phyloP scores from a whole-genome alignment of 140 eudicot species.

The Ambrosia hybrid region DNA sequence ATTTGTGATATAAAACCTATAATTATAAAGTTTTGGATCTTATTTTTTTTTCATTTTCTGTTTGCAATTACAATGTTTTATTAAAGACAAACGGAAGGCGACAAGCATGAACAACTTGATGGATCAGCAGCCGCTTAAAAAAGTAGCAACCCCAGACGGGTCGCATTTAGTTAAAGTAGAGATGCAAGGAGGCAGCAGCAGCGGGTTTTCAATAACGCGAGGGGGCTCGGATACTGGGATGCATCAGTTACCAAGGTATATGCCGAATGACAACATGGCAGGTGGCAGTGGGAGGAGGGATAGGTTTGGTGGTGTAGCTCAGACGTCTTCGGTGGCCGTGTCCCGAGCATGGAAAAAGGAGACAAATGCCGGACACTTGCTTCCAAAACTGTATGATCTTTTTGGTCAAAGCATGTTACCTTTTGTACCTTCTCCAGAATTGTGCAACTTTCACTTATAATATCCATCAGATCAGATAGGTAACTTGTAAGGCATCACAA shows the following conservation, averaged over 20 bases:
- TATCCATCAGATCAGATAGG: not conserved
- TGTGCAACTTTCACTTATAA: conserved; percentile 39
- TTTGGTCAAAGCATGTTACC: conserved; percentile 84
- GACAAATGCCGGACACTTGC: conserved; percentile 52
- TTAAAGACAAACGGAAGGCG: conserved; percentile 73
- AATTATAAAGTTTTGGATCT: not conserved
- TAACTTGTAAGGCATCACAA: not conserved
- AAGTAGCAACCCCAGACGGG: conserved; percentile 52
- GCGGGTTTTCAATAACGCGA: conserved; percentile 53
- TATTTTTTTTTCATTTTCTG: too few species aligned
- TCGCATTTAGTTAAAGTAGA: conserved; percentile 48
- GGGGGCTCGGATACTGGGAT: conserved; percentile 44
- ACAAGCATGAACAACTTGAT: conserved; percentile 34
- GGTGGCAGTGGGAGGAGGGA: conserved; percentile 58
- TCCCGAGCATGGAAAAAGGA: conserved; percentile 78
- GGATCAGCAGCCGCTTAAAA: conserved; percentile 80
- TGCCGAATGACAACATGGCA: conserved; percentile 44
- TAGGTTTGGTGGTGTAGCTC: conserved; percentile 21
- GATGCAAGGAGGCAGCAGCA: conserved; percentile 49
- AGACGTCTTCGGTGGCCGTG: conserved; percentile 37
- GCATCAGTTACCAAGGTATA: conserved; percentile 31
- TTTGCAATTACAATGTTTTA: not conserved
- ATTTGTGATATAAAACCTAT: conserved; percentile 1
- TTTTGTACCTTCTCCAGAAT: conserved; percentile 70
- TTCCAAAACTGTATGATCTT: conserved; percentile 53